A percentile compares a stretch with the other conserved stretches of the same genome.
These are phyloP conservation scores for Ophiognomonia clavigignenti-juglandacearum DNA, from an alignment of 2,329 filamentous ascomycete genomes.

Conservation along the genomic window DNA sequence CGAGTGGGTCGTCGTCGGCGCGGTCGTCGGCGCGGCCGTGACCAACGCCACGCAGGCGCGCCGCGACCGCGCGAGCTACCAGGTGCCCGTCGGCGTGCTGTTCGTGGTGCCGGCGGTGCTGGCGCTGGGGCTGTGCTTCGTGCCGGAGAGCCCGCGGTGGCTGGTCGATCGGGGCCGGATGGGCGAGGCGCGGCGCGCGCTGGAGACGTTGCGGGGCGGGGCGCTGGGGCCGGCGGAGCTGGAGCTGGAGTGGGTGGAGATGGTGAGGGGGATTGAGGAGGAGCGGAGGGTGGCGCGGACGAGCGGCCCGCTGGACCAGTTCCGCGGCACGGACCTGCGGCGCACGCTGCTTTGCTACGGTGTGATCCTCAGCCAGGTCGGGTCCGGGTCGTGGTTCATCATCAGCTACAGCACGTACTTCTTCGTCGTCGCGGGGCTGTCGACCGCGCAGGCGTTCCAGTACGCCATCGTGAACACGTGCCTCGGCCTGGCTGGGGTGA, in stretches of 20 bases:
- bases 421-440: slow-evolving; percentile 35
- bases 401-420: slow-evolving; percentile 48
- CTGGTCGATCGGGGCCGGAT: slow-evolving; percentile 29
- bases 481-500: slow-evolving; percentile 42
- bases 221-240: slow-evolving; percentile 27
- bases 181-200: slow-evolving; percentile 23
- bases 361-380: slow-evolving; percentile 40
- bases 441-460: slow-evolving; percentile 39
- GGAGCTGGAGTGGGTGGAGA: slow-evolving; percentile 35
- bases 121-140: slow-evolving; percentile 38
- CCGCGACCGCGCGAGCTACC: slow-evolving; percentile 34
- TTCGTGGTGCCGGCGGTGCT: slow-evolving; percentile 43
- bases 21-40: slow-evolving; percentile 39
- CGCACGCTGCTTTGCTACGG: slow-evolving; percentile 46
- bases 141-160: slow-evolving; percentile 42
- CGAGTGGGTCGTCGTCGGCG: slow-evolving; percentile 44
- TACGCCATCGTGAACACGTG: slow-evolving; percentile 46
- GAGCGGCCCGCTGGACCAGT: slow-evolving; percentile 33
- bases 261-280: slow-evolving; percentile 33
- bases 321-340: slow-evolving; percentile 38
- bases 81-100: slow-evolving; percentile 41
- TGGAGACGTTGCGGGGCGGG: slow-evolving; percentile 26
- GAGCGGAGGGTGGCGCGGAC: slow-evolving; percentile 28
- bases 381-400: slow-evolving; percentile 43
- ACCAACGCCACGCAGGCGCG: slow-evolving; percentile 35